Evolutionary conservation across 2,329 filamentous ascomycete species (phyloP).

Genomic region (Monosporascus sp.): DNA sequence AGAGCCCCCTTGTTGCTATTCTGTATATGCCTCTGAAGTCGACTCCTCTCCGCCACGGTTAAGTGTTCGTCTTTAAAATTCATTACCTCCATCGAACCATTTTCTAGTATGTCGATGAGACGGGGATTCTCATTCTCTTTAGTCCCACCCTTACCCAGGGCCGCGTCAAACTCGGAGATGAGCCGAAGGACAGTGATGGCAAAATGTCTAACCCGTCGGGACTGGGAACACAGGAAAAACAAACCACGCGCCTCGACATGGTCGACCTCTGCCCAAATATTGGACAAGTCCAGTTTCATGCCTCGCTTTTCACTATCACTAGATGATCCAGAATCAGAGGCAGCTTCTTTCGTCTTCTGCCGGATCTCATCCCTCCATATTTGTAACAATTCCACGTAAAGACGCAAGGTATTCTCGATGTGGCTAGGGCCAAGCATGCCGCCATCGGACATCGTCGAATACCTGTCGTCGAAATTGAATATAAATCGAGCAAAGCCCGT

Average conservation of each 20-base stretch:
- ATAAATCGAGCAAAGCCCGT: conserved; percentile 97
- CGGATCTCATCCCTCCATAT: conserved; percentile 99
- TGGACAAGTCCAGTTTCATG: conserved; percentile 76
- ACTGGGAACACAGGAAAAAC: conserved; percentile 97
- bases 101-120: conserved; percentile 88
- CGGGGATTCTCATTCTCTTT: conserved; percentile 60
- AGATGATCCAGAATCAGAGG: conserved; percentile 58
- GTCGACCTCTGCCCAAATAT: conserved; percentile 88
- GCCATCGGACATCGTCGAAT: conserved; percentile 96
- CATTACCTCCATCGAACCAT: conserved; percentile 82
- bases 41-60: conserved; percentile 85
- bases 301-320: conserved; percentile 62
- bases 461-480: conserved; percentile 96
- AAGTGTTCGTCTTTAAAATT: conserved; percentile 88
- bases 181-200: conserved; percentile 88
- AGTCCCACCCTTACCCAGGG: conserved; percentile 63
- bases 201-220: conserved; percentile 79
- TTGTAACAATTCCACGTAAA: conserved; percentile 89
- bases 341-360: conserved; percentile 71
- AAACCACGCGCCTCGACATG: conserved; percentile 94
- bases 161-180: conserved; percentile 89
- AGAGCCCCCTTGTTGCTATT: conserved; percentile 81
- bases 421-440: conserved; percentile 92
- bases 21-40: conserved; percentile 83
- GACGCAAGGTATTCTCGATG: conserved; percentile 85